Base-by-base conservation (phyloP, 2,329 filamentous ascomycete species). In the Trichophyton verrucosum region DNA sequence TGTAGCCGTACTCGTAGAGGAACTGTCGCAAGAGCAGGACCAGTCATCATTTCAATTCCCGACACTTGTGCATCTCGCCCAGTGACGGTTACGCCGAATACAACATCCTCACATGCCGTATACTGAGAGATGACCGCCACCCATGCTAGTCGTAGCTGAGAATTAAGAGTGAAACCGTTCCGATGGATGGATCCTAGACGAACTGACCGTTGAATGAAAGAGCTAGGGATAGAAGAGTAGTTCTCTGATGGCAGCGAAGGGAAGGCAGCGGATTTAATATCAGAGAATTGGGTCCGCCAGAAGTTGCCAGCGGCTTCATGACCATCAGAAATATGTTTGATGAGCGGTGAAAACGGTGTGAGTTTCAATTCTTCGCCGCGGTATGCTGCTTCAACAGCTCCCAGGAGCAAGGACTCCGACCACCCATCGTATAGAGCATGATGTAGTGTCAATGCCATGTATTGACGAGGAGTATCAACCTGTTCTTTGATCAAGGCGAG, bases 351-450 rank as follows among this genome's bases (percentile, higher is more conserved):
- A 22, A 57, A 57, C 9, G 55, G 55, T 17, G 22, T 42, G 5
- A 15, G 22, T 22, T 57, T 58, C 40, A 46, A 49, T 46, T 36
- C 40, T 49, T 59, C 6, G 33, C 40, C 40, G 2, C 44, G 40
- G 20, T 46, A 59, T 17, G 57, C 40, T 38, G 44, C 13, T 59
- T 46, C 42, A 49, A 59, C 66, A 38, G 65, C 61, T n/a, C 72
- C 65, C 11, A 73, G 63, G 13, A 77, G 65, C 17, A 75, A 63
- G 0, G 68, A 65, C 62, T 72, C 67, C 1, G 71, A 71, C 68
- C 71, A 73, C 0, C 73, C 74, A 66, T 77, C 74, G 63, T 76
- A 76, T 0, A 75, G 51, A 1, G 70, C 68, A 62, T 77, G 75
- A 60, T 77, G 75, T 15, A 73, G 66, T 24, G 69, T 73, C 64